Conservation (phyloP, 257 asterid genomes). For the Nicotiana sylvestris region DNA sequence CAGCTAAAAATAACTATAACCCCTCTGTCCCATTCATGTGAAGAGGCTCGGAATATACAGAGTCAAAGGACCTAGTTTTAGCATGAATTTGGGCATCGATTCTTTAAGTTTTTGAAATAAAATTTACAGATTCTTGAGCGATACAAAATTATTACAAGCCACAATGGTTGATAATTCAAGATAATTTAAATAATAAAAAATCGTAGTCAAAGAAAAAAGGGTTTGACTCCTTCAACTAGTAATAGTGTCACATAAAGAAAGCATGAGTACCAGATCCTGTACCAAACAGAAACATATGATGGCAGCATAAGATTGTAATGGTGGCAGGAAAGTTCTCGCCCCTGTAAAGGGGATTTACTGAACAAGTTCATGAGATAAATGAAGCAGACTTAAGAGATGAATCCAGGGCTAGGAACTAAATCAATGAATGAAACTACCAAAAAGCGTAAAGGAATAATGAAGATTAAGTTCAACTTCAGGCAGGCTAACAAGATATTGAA, state of each 20-base stretch:
- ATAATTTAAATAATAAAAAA: neutral
- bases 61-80: neutral
- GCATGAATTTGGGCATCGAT: neutral
- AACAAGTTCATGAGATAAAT: neutral
- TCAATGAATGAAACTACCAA: neutral
- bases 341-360: neutral
- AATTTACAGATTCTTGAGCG: neutral
- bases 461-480: neutral
- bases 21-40: neutral
- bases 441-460: neutral
- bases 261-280: neutral
- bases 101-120: neutral
- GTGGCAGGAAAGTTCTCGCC: neutral
- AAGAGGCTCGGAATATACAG: neutral
- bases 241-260: neutral
- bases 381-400: neutral
- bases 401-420: conserved; percentile 3
- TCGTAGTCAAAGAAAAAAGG: neutral
- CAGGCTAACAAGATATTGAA: neutral
- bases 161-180: neutral
- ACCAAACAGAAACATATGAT: neutral
- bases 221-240: neutral
- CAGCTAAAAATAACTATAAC: neutral
- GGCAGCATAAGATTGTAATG: neutral
- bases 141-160: neutral